Evolutionary conservation across 2,329 filamentous ascomycete genomes (phyloP), one percentile per base, ranked within the genome.

Genomic region (Fusarium bactridioides): DNA sequence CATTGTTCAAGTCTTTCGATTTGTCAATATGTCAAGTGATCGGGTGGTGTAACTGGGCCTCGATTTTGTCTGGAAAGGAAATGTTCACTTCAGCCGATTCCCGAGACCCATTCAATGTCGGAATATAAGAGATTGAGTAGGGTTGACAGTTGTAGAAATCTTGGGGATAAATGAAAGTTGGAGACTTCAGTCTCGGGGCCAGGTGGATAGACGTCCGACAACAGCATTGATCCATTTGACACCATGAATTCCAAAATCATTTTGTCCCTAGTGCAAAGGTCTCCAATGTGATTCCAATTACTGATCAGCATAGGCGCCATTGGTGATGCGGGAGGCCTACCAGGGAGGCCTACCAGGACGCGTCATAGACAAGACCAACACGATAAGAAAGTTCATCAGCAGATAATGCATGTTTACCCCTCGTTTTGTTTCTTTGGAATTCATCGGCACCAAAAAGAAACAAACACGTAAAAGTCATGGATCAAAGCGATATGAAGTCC

Each of bases 331-430:
- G 31, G 33, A 53, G 50, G 50, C 50, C 50, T 8, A 53, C 50
- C 50, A 37, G 13, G 7, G 31, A 53, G 50, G 50, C 50, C 50
- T 8, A 53, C 50, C 50, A n/a, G 13, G 2, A 21, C 5, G 2
- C 50, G 50, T 53, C 50, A 38, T 53, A 18, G 23, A 18, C 13
- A 15, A 6, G 12, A 35, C 4, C 48, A 19, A 25, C n/a, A 35
- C 3, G 16, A 10, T 18, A 35, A 51, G 18, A 25, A 21, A 15
- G 7, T 6, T n/a, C 13, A 12, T 16, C 6, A 38, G 10, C 5
- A 21, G 7, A 16, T 2, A 16, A 12, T 4, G 0, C 4, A 6
- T 6, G 6, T 15, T 13, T 15, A 5, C 9, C 6, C 12, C 18
- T 51, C n/a, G 2, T 35, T 23, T 15, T 21, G 4, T 51, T 15